Base-by-base conservation (phyloP, 495 filamentous ascomycete species). In the Hapsidospora chrysogenum region DNA sequence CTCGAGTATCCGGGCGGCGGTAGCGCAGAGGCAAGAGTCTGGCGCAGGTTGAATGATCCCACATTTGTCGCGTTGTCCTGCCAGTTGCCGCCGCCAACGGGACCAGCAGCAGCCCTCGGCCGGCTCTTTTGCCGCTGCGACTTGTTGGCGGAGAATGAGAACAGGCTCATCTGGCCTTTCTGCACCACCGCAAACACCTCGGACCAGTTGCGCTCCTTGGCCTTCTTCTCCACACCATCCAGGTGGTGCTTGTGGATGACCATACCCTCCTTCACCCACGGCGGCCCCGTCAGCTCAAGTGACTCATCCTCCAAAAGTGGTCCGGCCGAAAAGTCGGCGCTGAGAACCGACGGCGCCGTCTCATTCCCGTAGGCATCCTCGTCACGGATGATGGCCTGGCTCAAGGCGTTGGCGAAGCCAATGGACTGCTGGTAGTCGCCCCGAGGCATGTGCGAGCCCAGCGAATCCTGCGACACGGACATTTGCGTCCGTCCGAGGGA, bases 171-270 rank as follows among this genome's bases (percentile, higher is more conserved):
- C 57, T 77, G 84, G n/a, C 89, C 89, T 45, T 89, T 92, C 42
- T 94, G 83, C 39, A 99, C 80, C 26, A 99, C 89, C n/a, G 87
- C 92, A 51, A 99, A 99, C 35, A 84, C 84, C 42, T 96, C 86
- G 35, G 67, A 76, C 89, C 89, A 99, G 36, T 80, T 84, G 17
- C 86, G 70, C 47, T 94, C 84, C 53, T 85, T 94, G 35, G 87
- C 80, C 45, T 79, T 76, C 64, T 89, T 94, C 42, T 89, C 85
- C 29, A 78, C 63, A 5, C 79, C 70, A 47, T 95, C 87, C 11
- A 95, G 66, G 49, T 95, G 86, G 51, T 94, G 89, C 55, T 96
- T 96, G 56, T 96, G 87, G 45, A 86, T 87, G 11, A 96, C 59
- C 39, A 89, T 81, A 25, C 89, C 89, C 54, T 99, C 89, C 48